Evolutionary conservation across 2,329 filamentous ascomycete species (phyloP).

Genomic region (Raffaelea deltoideospora): DNA sequence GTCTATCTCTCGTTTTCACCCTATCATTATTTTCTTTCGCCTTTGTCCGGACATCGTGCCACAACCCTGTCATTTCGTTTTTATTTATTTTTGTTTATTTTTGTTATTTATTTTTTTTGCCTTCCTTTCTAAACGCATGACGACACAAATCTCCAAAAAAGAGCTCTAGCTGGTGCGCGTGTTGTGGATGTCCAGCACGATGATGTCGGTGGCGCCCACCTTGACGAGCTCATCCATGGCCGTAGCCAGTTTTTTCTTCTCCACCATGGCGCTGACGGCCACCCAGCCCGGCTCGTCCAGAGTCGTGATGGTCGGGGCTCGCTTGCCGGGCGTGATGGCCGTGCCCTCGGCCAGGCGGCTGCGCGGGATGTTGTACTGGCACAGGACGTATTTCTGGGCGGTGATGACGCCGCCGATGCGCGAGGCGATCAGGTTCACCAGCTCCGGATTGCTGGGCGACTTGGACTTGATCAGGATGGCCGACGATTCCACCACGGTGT

Average conservation of each 20-base stretch:
- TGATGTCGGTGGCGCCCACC: slow-evolving; percentile 68
- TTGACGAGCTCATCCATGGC: slow-evolving; percentile 74
- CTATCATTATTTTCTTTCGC: too few relatives aligned
- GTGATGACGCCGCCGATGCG: slow-evolving; percentile 90
- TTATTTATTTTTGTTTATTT: too few relatives aligned
- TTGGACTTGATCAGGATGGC: slow-evolving; percentile 89
- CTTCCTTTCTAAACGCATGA: too few relatives aligned
- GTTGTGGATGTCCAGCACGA: slow-evolving; percentile 79
- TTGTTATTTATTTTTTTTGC: too few relatives aligned
- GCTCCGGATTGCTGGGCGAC: slow-evolving; percentile 59
- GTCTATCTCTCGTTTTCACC: too few relatives aligned
- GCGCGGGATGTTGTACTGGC: slow-evolving; percentile 87
- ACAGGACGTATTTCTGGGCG: slow-evolving; percentile 84
- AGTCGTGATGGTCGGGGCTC: slow-evolving; percentile 80
- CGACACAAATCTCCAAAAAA: not conserved
- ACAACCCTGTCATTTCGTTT: too few relatives aligned
- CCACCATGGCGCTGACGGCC: slow-evolving; percentile 86
- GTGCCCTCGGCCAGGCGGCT: slow-evolving; percentile 49
- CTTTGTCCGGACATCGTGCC: too few relatives aligned
- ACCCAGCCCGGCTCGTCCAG: slow-evolving; percentile 86
- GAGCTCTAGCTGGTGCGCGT: slow-evolving; percentile 12
- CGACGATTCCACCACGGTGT: slow-evolving; percentile 77
- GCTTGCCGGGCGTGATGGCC: slow-evolving; percentile 80
- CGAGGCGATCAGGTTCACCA: slow-evolving; percentile 72
- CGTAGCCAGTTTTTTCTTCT: slow-evolving; percentile 68